A percentile compares a stretch with the other conserved stretches of the same genome.
phyloP scores from a whole-genome alignment of 1,284 basidiomycete genomes.

The Puccinia brachypodii region DNA sequence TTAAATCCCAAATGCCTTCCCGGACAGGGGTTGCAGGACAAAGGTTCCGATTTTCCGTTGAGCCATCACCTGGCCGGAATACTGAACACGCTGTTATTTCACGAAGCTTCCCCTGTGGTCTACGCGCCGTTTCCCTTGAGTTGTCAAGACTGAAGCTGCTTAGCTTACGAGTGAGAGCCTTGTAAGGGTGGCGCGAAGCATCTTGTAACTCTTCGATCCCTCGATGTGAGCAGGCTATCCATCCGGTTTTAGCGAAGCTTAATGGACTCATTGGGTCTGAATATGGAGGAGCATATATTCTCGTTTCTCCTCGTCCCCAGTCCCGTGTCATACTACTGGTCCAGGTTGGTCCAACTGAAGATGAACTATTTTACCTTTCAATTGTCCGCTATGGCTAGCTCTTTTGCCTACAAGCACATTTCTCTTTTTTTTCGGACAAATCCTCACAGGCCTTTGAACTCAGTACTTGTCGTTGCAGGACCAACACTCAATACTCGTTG shows the following conservation, averaged over 20 bases:
- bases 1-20: too few relatives aligned
- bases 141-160: neutral
- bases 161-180: neutral
- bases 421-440: neutral
- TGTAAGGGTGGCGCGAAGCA: neutral
- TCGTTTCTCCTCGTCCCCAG: slow-evolving; percentile 22
- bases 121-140: neutral
- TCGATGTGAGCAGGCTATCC: neutral
- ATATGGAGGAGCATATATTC: neutral
- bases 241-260: neutral
- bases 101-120: neutral
- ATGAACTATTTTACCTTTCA: slow-evolving; percentile 1
- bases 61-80: neutral
- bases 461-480: neutral
- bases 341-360: slow-evolving; percentile 25
- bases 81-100: neutral
- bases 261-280: neutral
- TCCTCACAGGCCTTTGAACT: slow-evolving; percentile 1
- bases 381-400: neutral
- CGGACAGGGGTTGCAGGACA: neutral
- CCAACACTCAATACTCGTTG: neutral
- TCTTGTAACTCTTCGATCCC: neutral
- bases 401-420: neutral
- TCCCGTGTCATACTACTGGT: neutral
- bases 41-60: slow-evolving; percentile 4